Percentiles rank a stretch among this genome's conserved stretches.
These are phyloP conservation scores for Fraxinus angustifolia DNA, from an alignment of 305 asterid genomes.

Conservation along the genomic window DNA sequence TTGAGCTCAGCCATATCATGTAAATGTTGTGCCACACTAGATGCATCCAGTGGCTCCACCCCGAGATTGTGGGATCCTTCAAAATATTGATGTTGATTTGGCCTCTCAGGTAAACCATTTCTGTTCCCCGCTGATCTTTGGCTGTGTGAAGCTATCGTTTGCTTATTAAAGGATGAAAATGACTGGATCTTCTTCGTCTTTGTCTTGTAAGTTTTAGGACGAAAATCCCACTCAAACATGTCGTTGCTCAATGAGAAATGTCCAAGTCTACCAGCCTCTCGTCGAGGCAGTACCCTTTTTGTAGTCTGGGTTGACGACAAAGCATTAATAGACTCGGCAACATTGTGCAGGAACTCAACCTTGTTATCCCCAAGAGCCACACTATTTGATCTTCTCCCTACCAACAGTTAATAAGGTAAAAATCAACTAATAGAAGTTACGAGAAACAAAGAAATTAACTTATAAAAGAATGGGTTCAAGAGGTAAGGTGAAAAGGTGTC, in stretches of 20 bases:
- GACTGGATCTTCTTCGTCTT: conserved; percentile 51
- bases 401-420: conserved; percentile 12
- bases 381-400: conserved; percentile 73
- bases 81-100: conserved; percentile 34
- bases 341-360: conserved; percentile 31
- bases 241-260: conserved; percentile 45
- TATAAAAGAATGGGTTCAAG: neutral
- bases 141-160: conserved; percentile 34
- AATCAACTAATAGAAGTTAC: conserved; percentile 8
- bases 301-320: conserved; percentile 60
- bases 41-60: conserved; percentile 52
- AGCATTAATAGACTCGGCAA: conserved; percentile 54
- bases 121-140: conserved; percentile 42
- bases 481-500: neutral
- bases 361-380: conserved; percentile 54
- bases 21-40: conserved; percentile 61
- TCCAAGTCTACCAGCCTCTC: conserved; percentile 32
- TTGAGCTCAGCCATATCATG: conserved; percentile 62
- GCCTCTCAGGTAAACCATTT: conserved; percentile 48
- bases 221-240: conserved; percentile 57
- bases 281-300: conserved; percentile 48
- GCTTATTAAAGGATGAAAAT: conserved; percentile 36
- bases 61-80: conserved; percentile 40
- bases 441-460: neutral
- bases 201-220: conserved; percentile 45